Evolutionary conservation across 345 rosid species (phyloP), one percentile per base, ranked within the genome.

Genomic region (Melastoma malabathricum): DNA sequence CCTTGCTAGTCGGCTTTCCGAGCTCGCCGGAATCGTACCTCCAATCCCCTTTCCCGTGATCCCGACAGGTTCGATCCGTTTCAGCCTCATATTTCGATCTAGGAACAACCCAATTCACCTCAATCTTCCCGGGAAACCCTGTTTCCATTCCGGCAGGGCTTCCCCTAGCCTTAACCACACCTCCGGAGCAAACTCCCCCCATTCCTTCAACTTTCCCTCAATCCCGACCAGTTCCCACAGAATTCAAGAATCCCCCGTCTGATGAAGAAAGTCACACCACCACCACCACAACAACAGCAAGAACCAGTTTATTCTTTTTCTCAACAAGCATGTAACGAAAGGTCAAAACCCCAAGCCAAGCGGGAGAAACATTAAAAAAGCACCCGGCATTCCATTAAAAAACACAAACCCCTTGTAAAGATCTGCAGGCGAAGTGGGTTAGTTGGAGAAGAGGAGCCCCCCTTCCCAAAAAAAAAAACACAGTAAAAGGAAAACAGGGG

Each of bases 131-230:
- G 47, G 83, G 69, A 5, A 68, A 57, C 39, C 70, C 72, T 19
- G 44, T 61, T 38, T 64, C 57, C 68, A 68, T 64, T 51, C 46
- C 59, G 46, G 49, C 64, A 29, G 56, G 55, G 48, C 63, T 70
- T 16, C 10, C 53, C 65, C 48, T 63, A 44, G 18, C 52, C 22
- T 44, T 57, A 43, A 47, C 64, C 43, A 67, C 55, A 23, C 79
- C 86, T 49, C 72, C 65, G 5, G 94, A 59, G 58, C 83, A 88
- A 72, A 65, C 86, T 54, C 61, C 76, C 54, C 94, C 96, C 96
- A 88, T 88, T 70, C 57, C 61, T 60, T 59, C 3, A 23, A 23
- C 14, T 47, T 22, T 9, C 25, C 20, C 31, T 34, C 56, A 43
- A 16, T 18, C 27, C 29, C 12, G 20, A 29, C 13, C 13, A 18